Base-by-base conservation (phyloP, 164 flowering plant genomes). In the Stephania cephalantha region DNA sequence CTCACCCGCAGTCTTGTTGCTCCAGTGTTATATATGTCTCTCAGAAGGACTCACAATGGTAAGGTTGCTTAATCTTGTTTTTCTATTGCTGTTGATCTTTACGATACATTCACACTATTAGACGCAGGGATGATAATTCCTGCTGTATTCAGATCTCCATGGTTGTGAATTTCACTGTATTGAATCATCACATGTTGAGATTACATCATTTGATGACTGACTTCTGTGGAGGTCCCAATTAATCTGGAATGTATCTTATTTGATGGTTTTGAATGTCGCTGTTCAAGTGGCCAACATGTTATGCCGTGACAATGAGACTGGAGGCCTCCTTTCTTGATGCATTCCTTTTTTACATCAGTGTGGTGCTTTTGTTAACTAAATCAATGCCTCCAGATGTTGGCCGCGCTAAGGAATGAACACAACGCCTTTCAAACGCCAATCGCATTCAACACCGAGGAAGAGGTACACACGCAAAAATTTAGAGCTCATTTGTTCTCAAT, bases 11-110 rank as follows among this genome's bases (percentile, higher is more conserved):
- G 81, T 92, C 65, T 74, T 86, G 82, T 83, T 91, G 74, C 87
- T 92, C 79, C 97, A 89, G 84, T 94, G 97, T 81, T 87, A 94
- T 64, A 83, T 89, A 63, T 89, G 81, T 81, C 87, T 96, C 22
- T 89, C 97, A 11, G 95, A 96, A 86, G 98, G 98, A 74, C 94
- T 94, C 20, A 81, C 93, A 46, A 84, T 90, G 97, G 99, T 92
- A 90, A 81, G 3, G 48, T 3, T 70, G 20, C 68, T 73, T 73
- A 7, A 66, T 75, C 58, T 73, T 52, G 15, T 0, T 71, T n/a
- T 45, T 44, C 29, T 30, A n/a, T 46, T 25, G 52, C 9, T 20
- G 7, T 76, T 58, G 65, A 58, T 58, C 15, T 58, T 58, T 58
- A 17, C 1, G 22, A 18, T 15, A 15, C 7, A 58, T 58, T 58